A percentile compares a stretch with the other conserved stretches of the same genome.
Conservation (phyloP, 2,329 filamentous ascomycete species). For the Alternaria sp. region DNA sequence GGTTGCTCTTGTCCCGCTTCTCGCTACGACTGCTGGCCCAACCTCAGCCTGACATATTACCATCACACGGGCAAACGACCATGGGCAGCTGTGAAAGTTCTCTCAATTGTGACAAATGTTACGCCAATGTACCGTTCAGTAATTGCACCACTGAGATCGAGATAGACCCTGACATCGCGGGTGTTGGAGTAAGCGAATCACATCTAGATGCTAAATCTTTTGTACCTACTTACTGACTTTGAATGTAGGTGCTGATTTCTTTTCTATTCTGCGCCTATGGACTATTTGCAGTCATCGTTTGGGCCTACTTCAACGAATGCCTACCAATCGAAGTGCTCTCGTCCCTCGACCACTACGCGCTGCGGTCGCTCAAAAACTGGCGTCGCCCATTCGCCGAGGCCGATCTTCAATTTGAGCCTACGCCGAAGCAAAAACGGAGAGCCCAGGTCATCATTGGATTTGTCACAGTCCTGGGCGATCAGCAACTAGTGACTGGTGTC, state of each 20-base stretch:
- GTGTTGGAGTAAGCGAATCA: not conserved
- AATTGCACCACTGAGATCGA: not conserved
- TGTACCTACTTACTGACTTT: no score
- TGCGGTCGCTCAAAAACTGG: not conserved
- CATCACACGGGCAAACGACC: not conserved
- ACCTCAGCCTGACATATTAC: no score
- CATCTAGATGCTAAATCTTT: no score
- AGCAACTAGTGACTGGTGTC: constrained; percentile 15
- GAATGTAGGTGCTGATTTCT: not conserved
- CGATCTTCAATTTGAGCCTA: not conserved
- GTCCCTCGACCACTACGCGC: not conserved
- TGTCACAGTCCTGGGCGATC: constrained; percentile 4
- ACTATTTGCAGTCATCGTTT: not conserved
- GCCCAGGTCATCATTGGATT: not conserved
- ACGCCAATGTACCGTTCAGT: not conserved
- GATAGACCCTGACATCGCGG: not conserved
- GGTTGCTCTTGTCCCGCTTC: no score
- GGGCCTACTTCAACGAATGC: not conserved
- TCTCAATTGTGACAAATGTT: constrained; percentile 9
- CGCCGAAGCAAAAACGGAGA: not conserved
- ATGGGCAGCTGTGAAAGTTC: constrained; percentile 14
- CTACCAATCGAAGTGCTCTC: not conserved
- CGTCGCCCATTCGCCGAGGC: not conserved
- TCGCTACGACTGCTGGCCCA: no score
- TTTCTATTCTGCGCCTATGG: not conserved